Percentiles rank a stretch among this genome's conserved stretches.
phyloP scores from a whole-genome alignment of 352 stramenopile species.

The Globisporangium echinulatum region DNA sequence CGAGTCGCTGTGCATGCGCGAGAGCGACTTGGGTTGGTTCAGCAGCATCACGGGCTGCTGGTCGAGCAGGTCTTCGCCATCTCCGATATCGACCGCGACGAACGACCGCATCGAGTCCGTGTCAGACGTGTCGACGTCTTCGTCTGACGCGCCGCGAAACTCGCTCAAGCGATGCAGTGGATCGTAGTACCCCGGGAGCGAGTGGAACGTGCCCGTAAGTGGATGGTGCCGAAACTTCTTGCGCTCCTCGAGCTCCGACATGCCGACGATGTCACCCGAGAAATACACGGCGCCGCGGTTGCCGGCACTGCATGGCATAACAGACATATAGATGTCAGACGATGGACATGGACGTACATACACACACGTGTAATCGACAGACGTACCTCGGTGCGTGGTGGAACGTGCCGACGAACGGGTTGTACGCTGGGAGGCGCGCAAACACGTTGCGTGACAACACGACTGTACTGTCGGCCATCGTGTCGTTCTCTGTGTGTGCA shows the following conservation, averaged over 20 bases:
- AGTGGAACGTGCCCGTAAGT: conserved; percentile 85
- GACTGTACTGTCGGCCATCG: conserved; percentile 35
- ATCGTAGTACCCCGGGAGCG: conserved; percentile 81
- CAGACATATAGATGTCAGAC: neutral
- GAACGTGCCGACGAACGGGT: conserved; percentile 87
- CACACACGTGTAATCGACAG: neutral
- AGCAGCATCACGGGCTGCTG: conserved; percentile 20
- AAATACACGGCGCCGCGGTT: conserved; percentile 86
- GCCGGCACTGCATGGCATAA: conserved; percentile 34
- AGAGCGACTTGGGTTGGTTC: conserved; percentile 52
- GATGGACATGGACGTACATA: neutral
- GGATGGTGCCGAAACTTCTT: conserved; percentile 87
- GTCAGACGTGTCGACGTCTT: conserved; percentile 55
- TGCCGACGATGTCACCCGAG: conserved; percentile 82
- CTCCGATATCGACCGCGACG: conserved; percentile 67
- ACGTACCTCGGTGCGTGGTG: conserved; percentile 82
- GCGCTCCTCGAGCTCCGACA: conserved; percentile 83
- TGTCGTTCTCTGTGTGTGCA: neutral
- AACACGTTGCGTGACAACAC: conserved; percentile 65
- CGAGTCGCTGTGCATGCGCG: conserved; percentile 70
- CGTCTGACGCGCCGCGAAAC: conserved; percentile 45
- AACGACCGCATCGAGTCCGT: conserved; percentile 74
- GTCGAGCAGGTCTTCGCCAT: conserved; percentile 43
- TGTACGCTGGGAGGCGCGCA: conserved; percentile 79
- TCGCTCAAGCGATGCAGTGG: conserved; percentile 72